A percentile compares a stretch with the other conserved stretches of the same genome.
These are phyloP conservation scores for Mytilinidion resinicola DNA, from an alignment of 495 filamentous ascomycete species.

Conservation along the genomic window DNA sequence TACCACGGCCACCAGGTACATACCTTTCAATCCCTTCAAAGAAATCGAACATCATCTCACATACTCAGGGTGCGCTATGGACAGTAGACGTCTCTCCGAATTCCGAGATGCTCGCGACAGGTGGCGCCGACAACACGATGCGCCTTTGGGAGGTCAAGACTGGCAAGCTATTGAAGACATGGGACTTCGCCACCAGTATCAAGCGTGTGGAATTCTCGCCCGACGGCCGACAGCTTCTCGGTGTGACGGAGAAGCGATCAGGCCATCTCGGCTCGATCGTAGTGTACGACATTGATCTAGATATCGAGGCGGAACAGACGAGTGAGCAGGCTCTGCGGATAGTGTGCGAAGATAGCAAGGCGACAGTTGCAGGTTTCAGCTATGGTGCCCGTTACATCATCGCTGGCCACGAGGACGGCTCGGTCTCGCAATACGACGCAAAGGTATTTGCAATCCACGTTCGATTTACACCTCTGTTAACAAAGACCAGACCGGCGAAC, in stretches of 20 bases:
- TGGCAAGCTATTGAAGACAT: conserved; percentile 86
- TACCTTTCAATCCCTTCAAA: too few relatives aligned
- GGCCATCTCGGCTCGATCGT: conserved; percentile 89
- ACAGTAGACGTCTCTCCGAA: conserved; percentile 96
- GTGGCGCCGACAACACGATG: conserved; percentile 96
- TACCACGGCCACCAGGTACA: conserved; percentile 78
- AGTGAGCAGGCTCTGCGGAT: conserved; percentile 77
- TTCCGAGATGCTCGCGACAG: conserved; percentile 85
- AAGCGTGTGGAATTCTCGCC: conserved; percentile 95
- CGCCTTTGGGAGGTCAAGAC: conserved; percentile 94
- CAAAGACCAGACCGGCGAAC: conserved; percentile 62
- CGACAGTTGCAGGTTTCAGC: conserved; percentile 94
- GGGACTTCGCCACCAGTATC: conserved; percentile 93
- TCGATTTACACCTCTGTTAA: not conserved
- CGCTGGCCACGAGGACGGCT: conserved; percentile 93
- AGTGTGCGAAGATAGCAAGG: conserved; percentile 88
- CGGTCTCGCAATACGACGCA: conserved; percentile 86
- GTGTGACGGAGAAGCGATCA: conserved; percentile 97
- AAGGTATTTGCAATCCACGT: conserved; percentile 50
- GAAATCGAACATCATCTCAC: too few relatives aligned
- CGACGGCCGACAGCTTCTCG: conserved; percentile 80
- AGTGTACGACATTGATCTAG: conserved; percentile 75
- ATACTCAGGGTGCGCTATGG: conserved; percentile 74
- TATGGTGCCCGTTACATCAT: conserved; percentile 91
- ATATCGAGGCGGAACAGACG: conserved; percentile 73